Evolutionary conservation across 1,284 basidiomycete species (phyloP), one percentile per base, ranked within the genome.

Genomic region (Cutaneotrichosporon sp.): DNA sequence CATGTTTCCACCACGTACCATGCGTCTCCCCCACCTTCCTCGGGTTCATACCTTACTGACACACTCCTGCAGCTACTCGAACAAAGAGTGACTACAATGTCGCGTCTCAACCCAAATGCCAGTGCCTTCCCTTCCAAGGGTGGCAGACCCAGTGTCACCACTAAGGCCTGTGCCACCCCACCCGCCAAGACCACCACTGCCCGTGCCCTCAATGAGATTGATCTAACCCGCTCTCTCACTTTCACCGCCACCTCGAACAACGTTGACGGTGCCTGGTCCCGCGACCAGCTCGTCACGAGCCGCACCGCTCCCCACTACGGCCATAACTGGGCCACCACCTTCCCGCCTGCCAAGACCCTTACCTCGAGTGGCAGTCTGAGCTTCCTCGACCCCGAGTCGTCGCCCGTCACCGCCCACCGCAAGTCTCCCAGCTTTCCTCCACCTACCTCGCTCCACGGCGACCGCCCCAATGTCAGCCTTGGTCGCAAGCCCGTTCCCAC

Each of bases 341-440:
- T 63, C 53, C 46, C 63, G 10, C 40, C 55, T 42, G 34, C 7
- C 31, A 57, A 34, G 38, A 14, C 16, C 30, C 26, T 34, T 31
- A 36, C 46, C 34, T 21, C 31, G 9, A 49, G 14, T 26, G 21
- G 42, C 49, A 16, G 16, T 22, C 36, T 40, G 36, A 42, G 14
- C 50, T 31, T 18, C 55, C 32, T 57, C 62, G 6, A 34, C 62
- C 13, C 52, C 18, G n/a, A 53, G 18, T 9, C 38, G 40, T 36
- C 62, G 21, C 26, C 36, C 9, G 49, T 42, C 21, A 47, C 42
- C 42, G 42, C 51, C 26, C 66, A 68, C 36, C 30, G 56, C 26
- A 53, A 59, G 47, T 68, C 66, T 0, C 70, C 71, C n/a, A 68
- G 68, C 55, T n/a, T 68, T 2, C 64, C 70, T 9, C 58, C 26